Conservation (phyloP, 2,329 filamentous ascomycete genomes). For the Chaetomiaceae sp. region DNA sequence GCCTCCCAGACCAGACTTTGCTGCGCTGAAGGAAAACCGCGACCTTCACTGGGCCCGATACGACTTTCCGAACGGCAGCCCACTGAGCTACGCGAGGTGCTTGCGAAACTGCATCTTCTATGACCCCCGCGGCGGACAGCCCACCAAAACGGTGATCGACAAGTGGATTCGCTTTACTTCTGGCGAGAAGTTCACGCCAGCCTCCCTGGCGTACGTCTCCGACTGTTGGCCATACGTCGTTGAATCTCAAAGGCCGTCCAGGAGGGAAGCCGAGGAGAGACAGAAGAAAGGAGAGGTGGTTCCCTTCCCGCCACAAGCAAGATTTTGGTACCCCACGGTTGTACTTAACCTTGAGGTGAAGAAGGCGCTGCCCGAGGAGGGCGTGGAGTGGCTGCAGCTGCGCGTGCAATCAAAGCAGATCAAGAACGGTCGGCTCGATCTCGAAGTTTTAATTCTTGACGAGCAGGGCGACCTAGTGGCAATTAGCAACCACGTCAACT, state of each 20-base stretch:
- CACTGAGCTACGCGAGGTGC: slow-evolving; percentile 23
- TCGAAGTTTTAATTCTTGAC: slow-evolving; percentile 66
- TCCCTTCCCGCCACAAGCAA: slow-evolving; percentile 31
- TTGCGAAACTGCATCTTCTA: slow-evolving; percentile 32
- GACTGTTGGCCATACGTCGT: slow-evolving; percentile 67
- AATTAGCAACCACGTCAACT: slow-evolving; percentile 61
- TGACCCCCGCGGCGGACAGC: slow-evolving; percentile 20
- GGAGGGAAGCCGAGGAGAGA: slow-evolving; percentile 4
- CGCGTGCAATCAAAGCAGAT: slow-evolving; percentile 62
- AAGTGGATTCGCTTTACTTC: slow-evolving; percentile 63
- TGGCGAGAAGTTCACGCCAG: slow-evolving; percentile 58
- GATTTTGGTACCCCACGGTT: slow-evolving; percentile 72
- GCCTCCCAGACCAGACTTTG: slow-evolving; percentile 27
- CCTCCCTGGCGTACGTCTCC: slow-evolving; percentile 57
- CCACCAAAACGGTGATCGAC: slow-evolving; percentile 43
- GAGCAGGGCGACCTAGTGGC: slow-evolving; percentile 60
- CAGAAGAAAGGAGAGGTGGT: slow-evolving; percentile 27
- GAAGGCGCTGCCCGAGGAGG: slow-evolving; percentile 57
- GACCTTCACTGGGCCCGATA: slow-evolving; percentile 31
- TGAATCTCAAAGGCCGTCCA: slow-evolving; percentile 42
- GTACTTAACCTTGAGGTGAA: slow-evolving; percentile 73
- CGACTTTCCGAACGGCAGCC: slow-evolving; percentile 5
- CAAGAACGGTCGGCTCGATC: slow-evolving; percentile 66
- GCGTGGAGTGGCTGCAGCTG: slow-evolving; percentile 68
- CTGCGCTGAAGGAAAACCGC: slow-evolving; percentile 20